Base-by-base conservation (phyloP, 257 asterid species). In the Jacaranda mimosifolia region DNA sequence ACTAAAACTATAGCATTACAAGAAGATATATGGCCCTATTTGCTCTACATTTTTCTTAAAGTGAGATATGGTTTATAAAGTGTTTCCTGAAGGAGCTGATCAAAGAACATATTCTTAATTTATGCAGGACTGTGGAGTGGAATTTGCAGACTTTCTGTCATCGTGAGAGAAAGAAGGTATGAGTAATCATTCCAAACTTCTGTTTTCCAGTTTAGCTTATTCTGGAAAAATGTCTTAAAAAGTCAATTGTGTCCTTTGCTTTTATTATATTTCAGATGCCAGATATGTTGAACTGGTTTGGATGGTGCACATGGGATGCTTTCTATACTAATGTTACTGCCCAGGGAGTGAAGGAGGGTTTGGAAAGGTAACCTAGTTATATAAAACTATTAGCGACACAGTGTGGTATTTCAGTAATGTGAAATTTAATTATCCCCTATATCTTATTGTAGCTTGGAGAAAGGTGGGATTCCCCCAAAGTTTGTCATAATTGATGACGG, bases 291-390 rank as follows among this genome's bases (percentile, higher is more conserved):
- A 94, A 94, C 87, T 94, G 98, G 98, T 94, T 94, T 52, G 98
- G 98, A 18, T 92, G 98, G 98, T 94, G 98, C 53, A 94, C 98
- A 1, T 94, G 98, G 98, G 98, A 94, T 81, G 98, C 98, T 74
- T 94, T 92, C 90, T 92, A 94, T 52, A 94, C 98, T 26, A 89
- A 90, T 38, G 98, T 94, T 66, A 89, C 95, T 42, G 83, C 98
- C 11, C 80, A 94, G 72, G 98, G 98, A 40, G 98, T 91, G 74
- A 90, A 87, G 81, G 90, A 84, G 62, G 98, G 98, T 42, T 73
- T 94, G 74, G 83, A 89, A 83, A 92, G 97, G 98, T 94, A 71
- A 52, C 4, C 57, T 21, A 21, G 35, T 62, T 64, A 46, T 62
- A 15, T 39, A 14, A 12, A 57, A 13, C 26, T 66, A 74, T 60